Evolutionary conservation across 805 yeast genomes (phyloP), one percentile per base, ranked within the genome.

Genomic region (Metahyphopichia silvanorum): DNA sequence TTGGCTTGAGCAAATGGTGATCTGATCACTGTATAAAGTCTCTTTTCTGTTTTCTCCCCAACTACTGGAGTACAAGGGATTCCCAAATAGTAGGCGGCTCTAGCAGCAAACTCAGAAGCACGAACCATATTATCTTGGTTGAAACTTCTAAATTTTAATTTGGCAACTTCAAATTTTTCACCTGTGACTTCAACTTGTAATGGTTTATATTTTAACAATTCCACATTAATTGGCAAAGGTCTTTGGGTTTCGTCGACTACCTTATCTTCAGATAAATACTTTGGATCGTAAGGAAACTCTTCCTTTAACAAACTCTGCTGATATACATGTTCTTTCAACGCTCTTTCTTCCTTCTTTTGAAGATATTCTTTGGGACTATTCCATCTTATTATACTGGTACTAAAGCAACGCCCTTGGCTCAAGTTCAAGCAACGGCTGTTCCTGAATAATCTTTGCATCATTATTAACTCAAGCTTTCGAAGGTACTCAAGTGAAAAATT

Each of bases 1-100:
- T 88, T 89, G 32, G 97, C 95, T 53, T 86, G 93, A 14, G 85
- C 96, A 57, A 93, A 93, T 1, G 97, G 97, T 3, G 96, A 80
- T 56, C 82, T 77, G 50, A 83, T 88, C 27, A 93, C 96, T 0
- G 98, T 93, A 86, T 96, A 91, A 46, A 88, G 76, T 59, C 91
- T 85, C 47, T 80, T 76, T 53, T 78, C 82, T 3, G 83, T 79
- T 40, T 65, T 42, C 78, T 82, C 42, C 76, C 57, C 30, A 80
- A 85, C 70, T 13, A 91, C 82, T 2, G 88, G 89, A 10, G 79
- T 74, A 21, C 84, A 78, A 12, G 98, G 96, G 44, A 93, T 79
- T 6, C 94, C 91, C 46, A 93, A 65, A 60, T 85, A 93, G 56
- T 76, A 93, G 0, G 96, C 98, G 0, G 88, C 87, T 60, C 98